Evolutionary conservation across 2,329 filamentous ascomycete genomes (phyloP).

Genomic region (Cladosporium sphaerospermum): DNA sequence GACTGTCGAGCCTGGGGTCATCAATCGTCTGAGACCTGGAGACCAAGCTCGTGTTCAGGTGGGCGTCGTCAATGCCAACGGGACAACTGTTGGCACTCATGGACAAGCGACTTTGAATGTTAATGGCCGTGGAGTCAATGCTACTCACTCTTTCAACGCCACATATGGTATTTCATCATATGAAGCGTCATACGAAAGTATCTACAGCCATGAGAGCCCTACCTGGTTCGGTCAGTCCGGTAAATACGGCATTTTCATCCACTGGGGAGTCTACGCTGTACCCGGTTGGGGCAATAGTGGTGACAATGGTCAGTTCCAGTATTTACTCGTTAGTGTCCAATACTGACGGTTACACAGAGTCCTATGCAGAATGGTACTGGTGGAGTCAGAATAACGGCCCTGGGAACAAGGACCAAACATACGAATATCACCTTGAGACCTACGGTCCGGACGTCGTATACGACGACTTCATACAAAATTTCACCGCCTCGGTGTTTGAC

Average conservation of each 20-base stretch:
- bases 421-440: constrained; percentile 45
- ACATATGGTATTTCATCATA: constrained; percentile 31
- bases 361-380: constrained; percentile 39
- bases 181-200: constrained; percentile 33
- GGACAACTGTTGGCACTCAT: constrained; percentile 24
- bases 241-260: constrained; percentile 57
- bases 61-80: constrained; percentile 31
- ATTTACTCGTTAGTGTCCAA: neutral
- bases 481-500: constrained; percentile 46
- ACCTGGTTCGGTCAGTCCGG: constrained; percentile 47
- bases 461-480: constrained; percentile 51
- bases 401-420: constrained; percentile 38
- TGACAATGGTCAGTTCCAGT: constrained; percentile 32
- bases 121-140: constrained; percentile 22
- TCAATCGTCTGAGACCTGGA: constrained; percentile 37
- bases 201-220: constrained; percentile 41
- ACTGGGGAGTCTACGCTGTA: constrained; percentile 52
- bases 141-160: constrained; percentile 30
- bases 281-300: constrained; percentile 48
- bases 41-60: constrained; percentile 35
- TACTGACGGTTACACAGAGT: constrained; percentile 13
- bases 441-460: constrained; percentile 49
- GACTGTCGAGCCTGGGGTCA: constrained; percentile 30
- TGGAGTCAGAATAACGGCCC: constrained; percentile 43
- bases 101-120: constrained; percentile 29